Evolutionary conservation across 2,329 filamentous ascomycete genomes (phyloP).

Genomic region (Botrytis cinerea): DNA sequence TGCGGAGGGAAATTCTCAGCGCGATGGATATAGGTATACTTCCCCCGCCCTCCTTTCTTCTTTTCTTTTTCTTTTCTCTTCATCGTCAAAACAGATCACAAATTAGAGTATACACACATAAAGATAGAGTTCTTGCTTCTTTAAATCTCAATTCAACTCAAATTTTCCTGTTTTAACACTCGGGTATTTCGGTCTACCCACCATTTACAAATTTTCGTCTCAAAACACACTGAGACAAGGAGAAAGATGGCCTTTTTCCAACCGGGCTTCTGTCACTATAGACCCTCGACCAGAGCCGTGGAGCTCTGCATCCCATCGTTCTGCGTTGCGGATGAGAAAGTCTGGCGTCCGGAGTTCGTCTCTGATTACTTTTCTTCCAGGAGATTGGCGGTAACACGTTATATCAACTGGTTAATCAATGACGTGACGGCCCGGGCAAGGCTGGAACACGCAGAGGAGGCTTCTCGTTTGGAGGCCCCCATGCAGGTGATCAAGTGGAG

Average conservation of each 20-base stretch:
- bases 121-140: not conserved
- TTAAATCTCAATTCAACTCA: not conserved
- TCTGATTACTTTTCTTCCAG: conserved; percentile 6
- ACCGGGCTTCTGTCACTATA: not conserved
- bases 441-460: not conserved
- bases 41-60: not conserved
- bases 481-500: conserved; percentile 1
- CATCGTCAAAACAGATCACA: conserved; percentile 1
- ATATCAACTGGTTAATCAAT: conserved; percentile 8
- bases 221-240: conserved; percentile 6
- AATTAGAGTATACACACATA: not conserved
- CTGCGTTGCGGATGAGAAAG: not conserved
- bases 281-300: not conserved
- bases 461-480: not conserved
- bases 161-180: conserved; percentile 11
- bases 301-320: conserved; percentile 6
- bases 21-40: not conserved
- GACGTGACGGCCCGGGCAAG: not conserved
- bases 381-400: conserved; percentile 11
- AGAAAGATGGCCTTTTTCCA: conserved; percentile 3
- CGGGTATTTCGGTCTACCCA: conserved; percentile 9
- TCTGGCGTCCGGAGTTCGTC: conserved; percentile 6
- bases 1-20: no score
- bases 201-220: not conserved
- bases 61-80: conserved; percentile 2